Conservation (phyloP, 192 early-diverging fungal species). For the Gaertneriomyces semiglobifer region DNA sequence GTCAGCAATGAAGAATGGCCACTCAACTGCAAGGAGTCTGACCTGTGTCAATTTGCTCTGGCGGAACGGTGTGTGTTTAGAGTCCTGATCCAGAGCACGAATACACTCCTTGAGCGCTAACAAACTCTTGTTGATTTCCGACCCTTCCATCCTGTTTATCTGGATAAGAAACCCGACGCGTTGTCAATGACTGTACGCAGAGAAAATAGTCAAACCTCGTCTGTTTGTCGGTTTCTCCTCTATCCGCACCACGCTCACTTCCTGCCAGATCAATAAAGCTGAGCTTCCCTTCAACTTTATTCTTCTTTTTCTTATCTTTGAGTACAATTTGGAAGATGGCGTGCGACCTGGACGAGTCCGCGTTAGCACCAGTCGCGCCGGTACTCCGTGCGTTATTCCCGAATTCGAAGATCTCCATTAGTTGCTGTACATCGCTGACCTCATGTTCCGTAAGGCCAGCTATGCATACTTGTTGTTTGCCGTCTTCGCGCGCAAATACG, state of each 20-base stretch:
- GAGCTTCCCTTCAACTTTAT: constrained; percentile 74
- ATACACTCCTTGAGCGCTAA: constrained; percentile 98
- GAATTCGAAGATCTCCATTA: constrained; percentile 92
- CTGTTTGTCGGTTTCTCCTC: constrained; percentile 88
- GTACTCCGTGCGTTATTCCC: constrained; percentile 88
- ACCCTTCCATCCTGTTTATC: constrained; percentile 83
- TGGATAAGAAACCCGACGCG: constrained; percentile 5
- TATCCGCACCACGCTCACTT: constrained; percentile 95
- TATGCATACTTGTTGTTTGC: constrained; percentile 90
- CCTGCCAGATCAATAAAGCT: constrained; percentile 98
- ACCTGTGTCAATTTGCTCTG: constrained; percentile 97
- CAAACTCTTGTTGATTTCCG: constrained; percentile 99
- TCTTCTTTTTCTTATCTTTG: constrained; percentile 59
- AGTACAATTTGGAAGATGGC: constrained; percentile 93
- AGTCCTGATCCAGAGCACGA: constrained; percentile 90
- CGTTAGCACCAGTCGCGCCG: constrained; percentile 91
- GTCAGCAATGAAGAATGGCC: too few relatives aligned
- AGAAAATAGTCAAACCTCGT: constrained; percentile 60
- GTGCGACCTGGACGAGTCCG: constrained; percentile 94
- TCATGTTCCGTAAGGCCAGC: constrained; percentile 83
- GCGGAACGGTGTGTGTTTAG: constrained; percentile 94
- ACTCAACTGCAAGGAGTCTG: background rate
- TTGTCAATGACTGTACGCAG: background rate
- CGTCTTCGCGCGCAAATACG: constrained; percentile 95
- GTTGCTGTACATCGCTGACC: constrained; percentile 76